Evolutionary conservation across 352 stramenopile genomes (phyloP).

Genomic region (Phytophthora idaei): DNA sequence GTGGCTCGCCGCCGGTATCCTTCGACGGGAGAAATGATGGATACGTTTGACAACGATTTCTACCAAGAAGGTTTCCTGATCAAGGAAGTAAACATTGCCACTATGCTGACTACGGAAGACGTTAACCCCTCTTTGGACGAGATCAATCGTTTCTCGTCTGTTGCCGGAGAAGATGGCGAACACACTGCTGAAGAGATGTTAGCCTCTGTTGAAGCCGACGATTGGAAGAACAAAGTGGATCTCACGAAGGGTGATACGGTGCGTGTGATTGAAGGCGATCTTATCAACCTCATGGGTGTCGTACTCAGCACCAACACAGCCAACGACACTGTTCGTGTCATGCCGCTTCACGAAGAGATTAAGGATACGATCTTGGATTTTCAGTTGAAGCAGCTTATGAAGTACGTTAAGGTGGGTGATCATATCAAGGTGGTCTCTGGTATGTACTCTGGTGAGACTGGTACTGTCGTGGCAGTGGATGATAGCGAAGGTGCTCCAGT

Average conservation of each 20-base stretch:
- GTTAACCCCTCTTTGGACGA: slow-evolving; percentile 88
- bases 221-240: slow-evolving; percentile 91
- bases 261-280: slow-evolving; percentile 85
- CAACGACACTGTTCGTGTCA: slow-evolving; percentile 89
- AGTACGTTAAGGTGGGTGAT: slow-evolving; percentile 92
- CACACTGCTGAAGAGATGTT: slow-evolving; percentile 70
- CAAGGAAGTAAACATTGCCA: slow-evolving; percentile 89
- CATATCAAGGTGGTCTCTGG: slow-evolving; percentile 92
- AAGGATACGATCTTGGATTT: slow-evolving; percentile 92
- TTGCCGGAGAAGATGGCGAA: slow-evolving; percentile 70
- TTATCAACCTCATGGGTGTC: slow-evolving; percentile 91
- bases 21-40: slow-evolving; percentile 85
- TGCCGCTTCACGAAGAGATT: slow-evolving; percentile 91
- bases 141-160: slow-evolving; percentile 87
- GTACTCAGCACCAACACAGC: slow-evolving; percentile 89
- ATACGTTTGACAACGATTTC: slow-evolving; percentile 88
- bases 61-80: slow-evolving; percentile 90
- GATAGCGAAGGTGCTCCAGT: slow-evolving; percentile 83
- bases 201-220: slow-evolving; percentile 74
- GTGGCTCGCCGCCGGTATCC: slow-evolving; percentile 73
- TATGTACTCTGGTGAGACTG: slow-evolving; percentile 89
- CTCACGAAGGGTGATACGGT: slow-evolving; percentile 91
- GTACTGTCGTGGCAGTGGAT: slow-evolving; percentile 89
- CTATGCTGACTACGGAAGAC: slow-evolving; percentile 86
- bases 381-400: slow-evolving; percentile 90